Percentiles rank a stretch among this genome's conserved stretches.
phyloP scores from a whole-genome alignment of 1,284 basidiomycete genomes.

The Hymenochaete sp. region DNA sequence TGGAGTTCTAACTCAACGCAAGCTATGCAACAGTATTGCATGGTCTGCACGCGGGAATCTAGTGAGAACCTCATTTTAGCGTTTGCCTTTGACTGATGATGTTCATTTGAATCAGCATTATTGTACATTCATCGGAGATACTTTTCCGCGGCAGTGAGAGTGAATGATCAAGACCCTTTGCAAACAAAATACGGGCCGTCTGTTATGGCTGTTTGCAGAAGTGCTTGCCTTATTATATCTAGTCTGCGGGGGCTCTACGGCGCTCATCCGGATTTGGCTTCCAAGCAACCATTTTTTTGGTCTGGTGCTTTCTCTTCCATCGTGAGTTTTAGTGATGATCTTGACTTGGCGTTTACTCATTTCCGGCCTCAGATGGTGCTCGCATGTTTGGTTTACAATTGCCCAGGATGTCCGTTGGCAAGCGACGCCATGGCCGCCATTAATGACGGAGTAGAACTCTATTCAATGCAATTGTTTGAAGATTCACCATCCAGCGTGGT shows the following conservation, averaged over 20 bases:
- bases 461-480: conserved; percentile 8
- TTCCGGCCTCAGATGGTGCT: conserved; percentile 12
- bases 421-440: conserved; percentile 10
- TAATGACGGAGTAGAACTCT: conserved; percentile 14
- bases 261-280: conserved; percentile 29
- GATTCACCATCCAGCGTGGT: conserved; percentile 9
- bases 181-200: conserved; percentile 39
- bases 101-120: too few species aligned
- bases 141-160: conserved; percentile 39
- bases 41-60: conserved; percentile 34
- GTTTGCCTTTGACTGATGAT: too few species aligned
- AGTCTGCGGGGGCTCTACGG: conserved; percentile 32
- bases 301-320: conserved; percentile 41
- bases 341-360: background rate
- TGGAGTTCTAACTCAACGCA: conserved; percentile 34
- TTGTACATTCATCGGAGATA: conserved; percentile 45
- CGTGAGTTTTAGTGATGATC: conserved; percentile 26
- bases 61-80: conserved; percentile 23
- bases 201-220: conserved; percentile 37
- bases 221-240: conserved; percentile 35
- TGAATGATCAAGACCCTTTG: conserved; percentile 34
- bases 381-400: conserved; percentile 13
- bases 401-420: conserved; percentile 11
- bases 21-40: conserved; percentile 40
- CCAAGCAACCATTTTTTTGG: conserved; percentile 45